Base-by-base conservation (phyloP, 169 alveolate genomes). In the Eimeria sp. region DNA sequence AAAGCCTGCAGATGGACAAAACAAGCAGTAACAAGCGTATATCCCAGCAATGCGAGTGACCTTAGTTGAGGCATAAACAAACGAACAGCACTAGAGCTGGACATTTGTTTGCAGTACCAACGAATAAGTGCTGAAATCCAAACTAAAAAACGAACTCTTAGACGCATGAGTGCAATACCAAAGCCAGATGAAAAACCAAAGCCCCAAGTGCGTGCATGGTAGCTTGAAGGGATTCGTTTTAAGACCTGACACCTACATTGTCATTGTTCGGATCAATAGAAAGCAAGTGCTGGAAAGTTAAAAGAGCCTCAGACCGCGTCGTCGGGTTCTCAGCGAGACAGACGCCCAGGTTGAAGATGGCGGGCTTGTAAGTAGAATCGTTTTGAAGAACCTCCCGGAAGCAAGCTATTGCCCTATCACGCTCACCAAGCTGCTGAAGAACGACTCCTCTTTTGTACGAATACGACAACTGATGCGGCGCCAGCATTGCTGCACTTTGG, bases 301-400 rank as follows among this genome's bases (percentile, higher is more conserved):
- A 54, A 27, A 82, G 94, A 22, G 96, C 96, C 80, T 94, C 96
- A 13, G 80, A n/a, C 20, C 96, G 86, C n/a, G 94, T 75, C n/a
- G 65, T 16, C 6, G 90, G 89, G 22, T 78, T 49, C 6, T 76
- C 76, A 47, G 91, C 91, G 18, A 94, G 89, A 72, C 96, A 94
- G 34, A 89, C 91, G 34, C 96, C 96, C 83, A 94, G 58, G 82
- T 94, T 94, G 89, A 94, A 94, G 43, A 94, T 88, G 49, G 96
- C 96, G 22, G 96, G 89, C 49, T 94, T 94, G 88, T 94, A 94
- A 1, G 73, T 51, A 16, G 96, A 89, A 34, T 94, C 94, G 30
- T 65, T 61, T 40, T 83, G 83, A 34, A 94, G 94, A 27, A 89
- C 87, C 51, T 58, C 75, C 34, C 96, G 89, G 51, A 94, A 94